A percentile compares a stretch with the other conserved stretches of the same genome.
These are phyloP conservation scores for Aspergillus ustus DNA, from an alignment of 2,329 filamentous ascomycete genomes.

Conservation along the genomic window DNA sequence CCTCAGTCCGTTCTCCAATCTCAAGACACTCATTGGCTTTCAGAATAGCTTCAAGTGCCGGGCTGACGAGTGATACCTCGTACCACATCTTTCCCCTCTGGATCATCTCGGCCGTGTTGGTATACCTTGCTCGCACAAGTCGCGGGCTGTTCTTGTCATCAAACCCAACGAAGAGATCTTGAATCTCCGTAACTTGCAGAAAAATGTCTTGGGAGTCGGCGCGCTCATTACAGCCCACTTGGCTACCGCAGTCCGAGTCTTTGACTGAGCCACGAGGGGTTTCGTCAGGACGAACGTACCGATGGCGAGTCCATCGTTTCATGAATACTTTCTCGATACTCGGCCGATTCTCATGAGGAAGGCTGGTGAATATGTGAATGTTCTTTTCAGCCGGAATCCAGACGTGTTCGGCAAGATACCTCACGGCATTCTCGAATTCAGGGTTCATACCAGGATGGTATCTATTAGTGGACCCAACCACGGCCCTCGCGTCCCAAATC, in stretches of 20 bases:
- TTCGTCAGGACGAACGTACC: constrained; percentile 23
- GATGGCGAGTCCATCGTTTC: constrained; percentile 41
- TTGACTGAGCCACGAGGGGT: background rate
- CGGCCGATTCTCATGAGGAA: constrained; percentile 30
- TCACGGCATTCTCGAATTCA: constrained; percentile 34
- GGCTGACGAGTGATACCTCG: constrained; percentile 44
- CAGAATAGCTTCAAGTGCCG: constrained; percentile 39
- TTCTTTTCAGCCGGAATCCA: constrained; percentile 37
- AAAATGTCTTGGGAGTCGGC: constrained; percentile 30
- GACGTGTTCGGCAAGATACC: constrained; percentile 39
- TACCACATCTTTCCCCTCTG: constrained; percentile 42
- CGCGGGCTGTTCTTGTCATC: constrained; percentile 24
- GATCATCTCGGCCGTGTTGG: constrained; percentile 34
- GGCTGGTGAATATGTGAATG: constrained; percentile 34
- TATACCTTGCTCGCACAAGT: constrained; percentile 35
- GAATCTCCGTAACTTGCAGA: constrained; percentile 45
- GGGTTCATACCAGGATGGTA: constrained; percentile 28
- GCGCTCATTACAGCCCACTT: constrained; percentile 11
- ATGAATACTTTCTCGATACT: constrained; percentile 39
- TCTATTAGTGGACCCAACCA: constrained; percentile 34
- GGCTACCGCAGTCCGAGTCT: background rate
- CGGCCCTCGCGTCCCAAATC: constrained; percentile 46
- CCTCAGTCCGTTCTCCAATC: constrained; percentile 38
- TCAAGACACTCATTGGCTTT: constrained; percentile 38
- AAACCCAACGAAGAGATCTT: constrained; percentile 38